Conservation (phyloP, 2,329 filamentous ascomycete genomes). For the Pseudocercospora cruenta region DNA sequence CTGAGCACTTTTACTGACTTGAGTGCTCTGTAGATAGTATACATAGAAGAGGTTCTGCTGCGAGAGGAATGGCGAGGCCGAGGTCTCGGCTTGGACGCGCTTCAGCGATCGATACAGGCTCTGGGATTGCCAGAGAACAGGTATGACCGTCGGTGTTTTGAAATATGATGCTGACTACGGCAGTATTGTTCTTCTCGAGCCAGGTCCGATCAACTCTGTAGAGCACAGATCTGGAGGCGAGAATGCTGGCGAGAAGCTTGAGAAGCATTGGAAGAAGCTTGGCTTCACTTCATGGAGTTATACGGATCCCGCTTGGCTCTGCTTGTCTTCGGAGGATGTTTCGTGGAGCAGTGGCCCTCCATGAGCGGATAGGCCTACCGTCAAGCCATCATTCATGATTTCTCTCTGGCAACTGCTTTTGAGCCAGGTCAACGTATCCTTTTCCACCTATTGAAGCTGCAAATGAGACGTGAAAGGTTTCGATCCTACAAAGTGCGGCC, state of each 20-base stretch:
- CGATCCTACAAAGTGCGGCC: no score
- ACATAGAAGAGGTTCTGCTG: conserved; percentile 19
- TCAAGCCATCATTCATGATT: background rate
- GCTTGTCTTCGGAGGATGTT: conserved; percentile 18
- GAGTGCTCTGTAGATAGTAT: background rate
- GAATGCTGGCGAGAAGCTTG: conserved; percentile 25
- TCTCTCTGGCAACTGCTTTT: no score
- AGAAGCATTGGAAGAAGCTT: conserved; percentile 26
- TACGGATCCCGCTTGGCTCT: conserved; percentile 29
- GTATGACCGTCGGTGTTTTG: background rate
- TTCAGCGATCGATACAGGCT: conserved; percentile 9
- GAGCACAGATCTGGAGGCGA: background rate
- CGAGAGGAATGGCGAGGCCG: conserved; percentile 8
- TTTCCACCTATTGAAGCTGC: no score
- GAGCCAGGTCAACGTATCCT: no score
- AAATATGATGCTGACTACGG: background rate
- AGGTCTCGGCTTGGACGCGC: conserved; percentile 18
- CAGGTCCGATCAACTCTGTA: conserved; percentile 15
- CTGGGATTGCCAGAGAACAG: conserved; percentile 7
- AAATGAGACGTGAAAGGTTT: no score
- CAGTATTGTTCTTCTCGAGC: conserved; percentile 23
- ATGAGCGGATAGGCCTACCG: background rate
- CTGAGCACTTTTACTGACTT: background rate
- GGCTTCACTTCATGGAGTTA: conserved; percentile 28
- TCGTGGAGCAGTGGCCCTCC: background rate